Base-by-base conservation (phyloP, 1,284 basidiomycete genomes). In the Sphaerobolus stellatus region DNA sequence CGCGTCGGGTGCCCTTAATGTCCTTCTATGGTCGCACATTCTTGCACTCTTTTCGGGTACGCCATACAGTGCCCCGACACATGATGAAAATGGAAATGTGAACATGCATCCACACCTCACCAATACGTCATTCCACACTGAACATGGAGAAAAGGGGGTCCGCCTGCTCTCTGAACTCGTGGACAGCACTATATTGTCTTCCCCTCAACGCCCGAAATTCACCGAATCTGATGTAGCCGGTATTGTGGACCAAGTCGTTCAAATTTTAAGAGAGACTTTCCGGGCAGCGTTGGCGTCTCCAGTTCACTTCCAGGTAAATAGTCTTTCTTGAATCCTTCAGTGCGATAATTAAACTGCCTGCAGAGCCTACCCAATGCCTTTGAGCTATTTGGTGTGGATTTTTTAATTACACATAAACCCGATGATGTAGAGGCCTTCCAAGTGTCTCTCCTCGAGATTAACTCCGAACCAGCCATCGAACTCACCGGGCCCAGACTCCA, bases 401-500 rank as follows among this genome's bases (percentile, higher is more conserved):
- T 99, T 59, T 73, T 99, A 14, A 81, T 98, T 28, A 83, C 84
- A 5, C 79, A 86, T 62, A 68, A 67, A 29, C 56, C 60, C 5
- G 57, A 50, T 5, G 34, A 25, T 48, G 27, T 41, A 41, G 8
- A 30, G 14, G 34, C 56, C 1, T 81, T 90, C 55, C 79, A 82
- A 59, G 86, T 93, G 2, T 87, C 88, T 56, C 73, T 98, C 3
- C 78, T 98, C 27, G 96, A 98, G 68, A 79, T 97, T 65, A 98
- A 98, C 68, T 88, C 95, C 20, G 95, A 97, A 62, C 96, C 96
- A 2, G 96, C 98, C 52, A 98, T 98, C 61, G 91, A 95, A 63
- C 82, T 98, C 59, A 95, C 92, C 0, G 97, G 96, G 1, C 78
- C 84, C n/a, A 79, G 90, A 36, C 74, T 98, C 41, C 80, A 82